These are phyloP conservation scores for Penicillium rolfsii DNA, from an alignment of 2,329 filamentous ascomycete genomes.

Conservation along the genomic window DNA sequence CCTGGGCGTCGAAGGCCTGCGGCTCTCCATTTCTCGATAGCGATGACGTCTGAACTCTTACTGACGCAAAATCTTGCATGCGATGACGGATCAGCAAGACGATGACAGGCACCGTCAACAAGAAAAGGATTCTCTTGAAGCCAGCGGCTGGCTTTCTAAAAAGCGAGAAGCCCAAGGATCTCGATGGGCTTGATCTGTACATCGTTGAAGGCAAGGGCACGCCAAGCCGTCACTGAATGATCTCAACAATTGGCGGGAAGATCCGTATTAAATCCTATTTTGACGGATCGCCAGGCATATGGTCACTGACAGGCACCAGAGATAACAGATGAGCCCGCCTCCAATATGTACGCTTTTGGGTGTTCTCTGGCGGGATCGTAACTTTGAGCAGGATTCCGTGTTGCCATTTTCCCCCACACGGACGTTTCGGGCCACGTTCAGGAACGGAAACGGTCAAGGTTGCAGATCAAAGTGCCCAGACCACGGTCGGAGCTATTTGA, in stretches of 20 bases:
- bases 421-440: conserved; percentile 4
- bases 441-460: conserved; percentile 2
- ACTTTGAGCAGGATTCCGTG: neutral
- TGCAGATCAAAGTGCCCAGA: neutral
- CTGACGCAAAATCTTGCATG: neutral
- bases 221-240: neutral
- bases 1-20: neutral
- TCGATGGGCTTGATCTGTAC: neutral
- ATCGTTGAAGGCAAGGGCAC: neutral
- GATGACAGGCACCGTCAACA: neutral
- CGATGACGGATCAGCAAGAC: neutral
- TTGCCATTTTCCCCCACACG: neutral
- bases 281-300: neutral
- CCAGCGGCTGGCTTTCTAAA: neutral
- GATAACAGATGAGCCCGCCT: neutral
- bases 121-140: neutral
- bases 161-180: neutral
- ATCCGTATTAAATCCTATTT: neutral
- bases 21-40: neutral
- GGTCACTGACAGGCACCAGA: conserved; percentile 3
- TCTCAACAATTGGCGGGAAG: neutral
- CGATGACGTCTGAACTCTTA: neutral
- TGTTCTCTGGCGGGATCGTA: neutral
- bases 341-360: neutral
- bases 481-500: neutral